Base-by-base conservation (phyloP, 1,139 yeast species). In the Pichia sp. region DNA sequence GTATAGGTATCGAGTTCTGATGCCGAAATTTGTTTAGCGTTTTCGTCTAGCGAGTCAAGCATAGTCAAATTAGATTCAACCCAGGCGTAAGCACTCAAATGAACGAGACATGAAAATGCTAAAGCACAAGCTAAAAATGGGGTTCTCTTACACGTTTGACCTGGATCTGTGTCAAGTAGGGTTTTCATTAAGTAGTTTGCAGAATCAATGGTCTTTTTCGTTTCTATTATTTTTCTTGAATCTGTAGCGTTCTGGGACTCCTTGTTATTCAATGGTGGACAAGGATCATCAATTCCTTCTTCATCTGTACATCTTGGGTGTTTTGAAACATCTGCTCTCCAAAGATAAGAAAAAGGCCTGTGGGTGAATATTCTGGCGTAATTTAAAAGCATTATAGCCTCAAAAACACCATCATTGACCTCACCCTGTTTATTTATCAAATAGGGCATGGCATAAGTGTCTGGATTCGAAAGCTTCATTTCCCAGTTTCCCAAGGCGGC, bases 321-420 rank as follows among this genome's bases (percentile, higher is more conserved):
- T 55, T 73, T 75, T 4, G 80, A 77, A 24, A 72, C 64, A 57
- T 76, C 78, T 2, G 78, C 72, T 60, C 77, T 73, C 81, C 81
- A 78, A 5, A 78, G 67, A 59, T 73, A 76, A 3, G 81, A 77
- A 53, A 77, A 73, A 2, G 82, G 83, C 54, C 82, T 66, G 61
- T 78, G 81, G 2, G 78, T 77, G 60, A 77, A 78, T 12, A 78
- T 77, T 57, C 74, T 75, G 3, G 82, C 80, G 63, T 78, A 78
- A 58, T 75, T 75, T 49, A 73, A 68, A 62, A 78, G 63, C 56
- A 77, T 68, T 5, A 75, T 69, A 1, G 80, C 71, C 59, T 78
- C 81, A 54, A 77, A 80, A 2, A 77, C 75, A 29, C 82, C 83
- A 55, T 78, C 81, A 59, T 78, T 78, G 7, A 78, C 76, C 3